Evolutionary conservation across 257 asterid genomes (phyloP), one percentile per base, ranked within the genome.

Genomic region (Solanum neorickii): DNA sequence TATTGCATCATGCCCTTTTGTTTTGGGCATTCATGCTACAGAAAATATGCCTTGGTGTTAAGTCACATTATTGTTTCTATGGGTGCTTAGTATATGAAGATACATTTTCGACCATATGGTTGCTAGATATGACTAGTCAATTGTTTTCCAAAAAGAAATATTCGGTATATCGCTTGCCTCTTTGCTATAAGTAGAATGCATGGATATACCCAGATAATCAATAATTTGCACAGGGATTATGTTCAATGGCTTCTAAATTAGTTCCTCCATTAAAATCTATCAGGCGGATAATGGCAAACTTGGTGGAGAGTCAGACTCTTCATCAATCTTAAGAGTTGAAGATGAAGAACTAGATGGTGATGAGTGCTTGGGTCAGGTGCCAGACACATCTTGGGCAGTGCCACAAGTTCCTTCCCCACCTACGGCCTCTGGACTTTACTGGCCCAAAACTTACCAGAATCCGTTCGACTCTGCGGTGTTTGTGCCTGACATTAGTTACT

Each of bases 321-420:
- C 97, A 82, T 83, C 94, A 3, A 74, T 88, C 33, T 83, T 94
- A 6, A 92, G 90, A 87, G 85, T 89, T 15, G 93, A 92, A 39
- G 96, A 93, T 88, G 93, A 89, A 75, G 98, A 92, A 80, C 39
- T 94, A 47, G 95, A 92, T 31, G 95, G 91, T 10, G 97, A 94
- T 33, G 97, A 94, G 56, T 87, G 87, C 83, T 88, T 91, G 90
- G 98, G 96, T 44, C 94, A 91, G 86, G 93, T 87, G 25, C 94
- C 97, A 1, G 95, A 94, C 12, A 25, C 95, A 33, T 91, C 88
- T 33, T 93, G 98, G 94, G 91, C 98, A 11, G 98, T 94, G 83
- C 99, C 98, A 9, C 92, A 94, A 88, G 90, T 97, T 62, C 94
- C 92, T 16, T 94, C 98, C 70, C 98, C 99, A 1, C 98, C 98